Conservation (phyloP, 1,284 basidiomycete species). For the Grifola frondosa region DNA sequence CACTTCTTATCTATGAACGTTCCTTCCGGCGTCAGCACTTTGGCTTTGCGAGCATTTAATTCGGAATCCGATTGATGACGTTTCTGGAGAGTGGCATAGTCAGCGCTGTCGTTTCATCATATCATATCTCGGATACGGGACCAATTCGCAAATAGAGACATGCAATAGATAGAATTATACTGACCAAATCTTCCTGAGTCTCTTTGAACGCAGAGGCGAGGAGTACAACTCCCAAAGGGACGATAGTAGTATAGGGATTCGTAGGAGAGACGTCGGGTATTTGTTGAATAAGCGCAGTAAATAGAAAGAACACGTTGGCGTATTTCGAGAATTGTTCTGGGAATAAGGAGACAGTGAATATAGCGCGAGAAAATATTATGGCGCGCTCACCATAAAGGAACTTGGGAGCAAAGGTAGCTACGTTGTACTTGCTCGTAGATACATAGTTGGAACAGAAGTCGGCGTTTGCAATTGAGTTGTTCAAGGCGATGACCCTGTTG, state of each 20-base stretch:
- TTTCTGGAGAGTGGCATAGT: slow-evolving; percentile 64
- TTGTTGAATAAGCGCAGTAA: slow-evolving; percentile 98
- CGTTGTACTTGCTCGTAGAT: slow-evolving; percentile 95
- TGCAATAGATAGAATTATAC: slow-evolving; percentile 28
- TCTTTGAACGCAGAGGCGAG: slow-evolving; percentile 98
- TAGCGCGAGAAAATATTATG: neutral
- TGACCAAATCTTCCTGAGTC: slow-evolving; percentile 87
- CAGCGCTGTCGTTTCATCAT: too few species aligned
- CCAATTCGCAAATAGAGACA: too few species aligned
- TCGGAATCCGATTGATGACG: slow-evolving; percentile 94
- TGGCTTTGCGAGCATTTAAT: slow-evolving; percentile 82
- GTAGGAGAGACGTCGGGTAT: slow-evolving; percentile 98
- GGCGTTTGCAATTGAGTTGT: slow-evolving; percentile 59
- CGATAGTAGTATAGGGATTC: slow-evolving; percentile 94
- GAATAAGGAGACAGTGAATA: neutral
- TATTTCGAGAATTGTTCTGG: slow-evolving; percentile 98
- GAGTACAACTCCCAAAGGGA: slow-evolving; percentile 85
- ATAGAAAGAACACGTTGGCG: slow-evolving; percentile 98
- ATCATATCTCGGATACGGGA: too few species aligned
- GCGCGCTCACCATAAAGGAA: slow-evolving; percentile 79
- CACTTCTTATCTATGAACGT: slow-evolving; percentile 81
- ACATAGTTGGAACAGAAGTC: slow-evolving; percentile 85
- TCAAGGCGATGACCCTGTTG: slow-evolving; percentile 75
- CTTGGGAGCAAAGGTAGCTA: slow-evolving; percentile 88
- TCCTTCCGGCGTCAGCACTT: slow-evolving; percentile 69